A percentile compares a stretch with the other conserved stretches of the same genome.
phyloP scores from a whole-genome alignment of 2,329 filamentous ascomycete genomes.

The Epichloe sp. region DNA sequence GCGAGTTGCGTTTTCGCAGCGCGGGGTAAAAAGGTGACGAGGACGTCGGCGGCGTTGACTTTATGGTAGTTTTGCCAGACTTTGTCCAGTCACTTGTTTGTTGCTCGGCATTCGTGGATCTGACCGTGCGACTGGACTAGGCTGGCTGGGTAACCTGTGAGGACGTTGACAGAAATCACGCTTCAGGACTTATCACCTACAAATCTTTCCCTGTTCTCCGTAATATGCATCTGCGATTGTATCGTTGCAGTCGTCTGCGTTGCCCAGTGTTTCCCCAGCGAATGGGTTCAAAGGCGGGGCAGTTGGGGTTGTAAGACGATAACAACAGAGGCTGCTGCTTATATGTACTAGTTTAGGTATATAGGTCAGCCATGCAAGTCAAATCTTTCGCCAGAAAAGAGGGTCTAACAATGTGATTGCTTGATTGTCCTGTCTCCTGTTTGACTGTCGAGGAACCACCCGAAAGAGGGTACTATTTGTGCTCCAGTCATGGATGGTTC shows the following conservation, averaged over 20 bases:
- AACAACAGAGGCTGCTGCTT: too few species aligned
- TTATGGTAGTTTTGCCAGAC: not conserved
- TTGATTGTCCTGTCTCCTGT: not conserved
- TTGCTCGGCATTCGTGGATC: not conserved
- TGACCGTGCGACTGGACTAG: not conserved
- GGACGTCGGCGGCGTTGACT: conserved; percentile 4
- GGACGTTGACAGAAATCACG: not conserved
- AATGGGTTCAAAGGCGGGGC: not conserved
- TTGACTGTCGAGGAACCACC: not conserved
- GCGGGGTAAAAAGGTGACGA: conserved; percentile 1
- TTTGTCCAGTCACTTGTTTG: not conserved
- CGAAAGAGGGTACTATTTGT: not conserved
- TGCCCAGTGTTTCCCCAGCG: not conserved
- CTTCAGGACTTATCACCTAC: not conserved
- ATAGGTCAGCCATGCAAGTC: too few species aligned
- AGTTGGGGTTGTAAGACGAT: not conserved
- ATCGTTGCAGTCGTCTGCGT: not conserved
- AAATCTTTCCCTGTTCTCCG: not conserved
- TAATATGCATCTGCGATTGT: not conserved
- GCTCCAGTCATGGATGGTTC: not conserved
- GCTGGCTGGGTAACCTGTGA: not conserved
- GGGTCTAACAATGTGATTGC: not conserved
- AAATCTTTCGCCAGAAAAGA: not conserved
- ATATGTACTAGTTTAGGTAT: too few species aligned
- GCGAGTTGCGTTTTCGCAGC: conserved; percentile 2